These are phyloP conservation scores for Dimargaris cristalligena DNA, from an alignment of 192 early-diverging fungal species.

Conservation along the genomic window DNA sequence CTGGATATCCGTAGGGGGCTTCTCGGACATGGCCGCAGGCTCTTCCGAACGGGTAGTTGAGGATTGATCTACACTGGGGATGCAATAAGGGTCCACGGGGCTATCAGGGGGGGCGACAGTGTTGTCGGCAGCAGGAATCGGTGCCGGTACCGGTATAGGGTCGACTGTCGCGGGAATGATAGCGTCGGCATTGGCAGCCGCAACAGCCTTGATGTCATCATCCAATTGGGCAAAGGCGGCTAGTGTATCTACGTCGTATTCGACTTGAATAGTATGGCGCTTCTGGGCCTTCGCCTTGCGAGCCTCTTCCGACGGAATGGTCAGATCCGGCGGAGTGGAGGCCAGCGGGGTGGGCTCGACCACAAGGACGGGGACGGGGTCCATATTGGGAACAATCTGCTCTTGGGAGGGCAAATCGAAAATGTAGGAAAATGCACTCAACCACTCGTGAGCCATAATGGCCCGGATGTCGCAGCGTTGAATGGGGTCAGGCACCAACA, in stretches of 20 bases:
- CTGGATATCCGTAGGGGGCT: too few relatives aligned
- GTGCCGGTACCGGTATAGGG: too few relatives aligned
- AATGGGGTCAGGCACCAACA: slow-evolving; percentile 81
- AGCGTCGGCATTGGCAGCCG: slow-evolving; percentile 22
- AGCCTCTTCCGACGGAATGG: neutral
- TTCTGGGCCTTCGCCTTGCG: slow-evolving; percentile 14
- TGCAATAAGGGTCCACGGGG: too few relatives aligned
- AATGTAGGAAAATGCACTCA: slow-evolving; percentile 28
- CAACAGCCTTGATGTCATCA: slow-evolving; percentile 22
- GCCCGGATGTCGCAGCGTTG: slow-evolving; percentile 52
- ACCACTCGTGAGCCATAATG: slow-evolving; percentile 61
- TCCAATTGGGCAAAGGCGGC: slow-evolving; percentile 11
- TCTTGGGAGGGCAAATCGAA: slow-evolving; percentile 27
- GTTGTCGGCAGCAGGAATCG: too few relatives aligned
- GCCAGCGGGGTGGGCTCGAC: neutral
- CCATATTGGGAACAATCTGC: neutral
- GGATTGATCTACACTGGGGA: too few relatives aligned
- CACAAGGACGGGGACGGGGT: neutral
- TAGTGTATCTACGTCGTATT: slow-evolving; percentile 19
- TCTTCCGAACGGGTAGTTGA: too few relatives aligned
- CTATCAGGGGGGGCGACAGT: too few relatives aligned
- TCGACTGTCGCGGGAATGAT: slow-evolving; percentile 15
- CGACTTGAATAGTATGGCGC: slow-evolving; percentile 42
- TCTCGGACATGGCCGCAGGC: too few relatives aligned
- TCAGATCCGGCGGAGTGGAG: neutral